Conservation (phyloP, 140 eudicot genomes). For the Anethum foeniculum region DNA sequence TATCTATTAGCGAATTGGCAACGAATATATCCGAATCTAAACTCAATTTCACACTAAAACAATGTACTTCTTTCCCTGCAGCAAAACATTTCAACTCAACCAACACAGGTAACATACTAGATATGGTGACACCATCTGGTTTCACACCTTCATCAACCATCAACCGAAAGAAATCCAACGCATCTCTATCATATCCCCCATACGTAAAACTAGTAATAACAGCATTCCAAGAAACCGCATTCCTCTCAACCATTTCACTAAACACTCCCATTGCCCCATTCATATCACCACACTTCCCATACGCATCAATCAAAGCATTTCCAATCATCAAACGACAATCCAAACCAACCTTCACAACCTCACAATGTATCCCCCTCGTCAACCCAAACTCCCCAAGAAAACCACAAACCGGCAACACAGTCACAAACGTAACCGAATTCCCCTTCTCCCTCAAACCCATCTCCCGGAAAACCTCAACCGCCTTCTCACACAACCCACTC, state of each 20-base stretch:
- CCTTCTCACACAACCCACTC: slow-evolving; percentile 16
- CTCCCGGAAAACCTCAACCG: slow-evolving; percentile 26
- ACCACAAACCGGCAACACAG: slow-evolving; percentile 54
- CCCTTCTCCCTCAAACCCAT: slow-evolving; percentile 31
- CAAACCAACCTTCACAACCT: slow-evolving; percentile 47
- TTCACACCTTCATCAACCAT: slow-evolving; percentile 24
- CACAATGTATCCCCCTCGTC: slow-evolving; percentile 40
- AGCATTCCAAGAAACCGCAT: neutral
- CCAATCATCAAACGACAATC: slow-evolving; percentile 21
- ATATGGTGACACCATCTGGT: slow-evolving; percentile 25
- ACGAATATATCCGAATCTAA: slow-evolving; percentile 34
- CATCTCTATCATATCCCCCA: slow-evolving; percentile 15
- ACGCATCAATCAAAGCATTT: slow-evolving; percentile 27
- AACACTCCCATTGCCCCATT: slow-evolving; percentile 12
- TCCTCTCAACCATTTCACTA: neutral
- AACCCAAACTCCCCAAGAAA: slow-evolving; percentile 26
- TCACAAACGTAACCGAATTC: slow-evolving; percentile 47
- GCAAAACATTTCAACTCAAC: slow-evolving; percentile 27
- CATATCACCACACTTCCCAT: slow-evolving; percentile 27
- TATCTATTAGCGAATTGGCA: slow-evolving; percentile 51
- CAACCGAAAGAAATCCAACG: slow-evolving; percentile 22
- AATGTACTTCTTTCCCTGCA: slow-evolving; percentile 37
- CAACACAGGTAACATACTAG: slow-evolving; percentile 37
- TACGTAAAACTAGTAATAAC: slow-evolving; percentile 22
- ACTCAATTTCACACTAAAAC: slow-evolving; percentile 24